A percentile compares a stretch with the other conserved stretches of the same genome.
Evolutionary conservation across 176 grass and related monocot species (phyloP).

Genomic region (Lolium perenne): DNA sequence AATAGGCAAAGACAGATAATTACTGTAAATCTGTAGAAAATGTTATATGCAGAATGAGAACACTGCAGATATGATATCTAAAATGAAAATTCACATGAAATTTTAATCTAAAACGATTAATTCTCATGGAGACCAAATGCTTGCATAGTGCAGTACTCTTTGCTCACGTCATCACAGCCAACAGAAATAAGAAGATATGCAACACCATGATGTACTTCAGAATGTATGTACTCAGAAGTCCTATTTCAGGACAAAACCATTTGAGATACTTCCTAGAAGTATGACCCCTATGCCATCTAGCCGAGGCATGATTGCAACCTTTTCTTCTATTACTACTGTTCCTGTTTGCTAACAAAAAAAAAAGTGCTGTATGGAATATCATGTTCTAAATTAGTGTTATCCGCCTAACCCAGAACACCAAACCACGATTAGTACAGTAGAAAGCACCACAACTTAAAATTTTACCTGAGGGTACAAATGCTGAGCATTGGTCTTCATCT

Average conservation of each 20-base stretch:
- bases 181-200: constrained; percentile 14
- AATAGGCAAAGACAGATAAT: constrained; percentile 1
- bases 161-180: background rate
- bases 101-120: background rate
- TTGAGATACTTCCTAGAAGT: background rate
- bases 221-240: constrained; percentile 10
- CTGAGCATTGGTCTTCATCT: constrained; percentile 50
- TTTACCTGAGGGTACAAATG: constrained; percentile 88
- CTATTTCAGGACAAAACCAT: background rate
- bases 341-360: background rate
- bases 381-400: background rate
- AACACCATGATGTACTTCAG: background rate
- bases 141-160: background rate
- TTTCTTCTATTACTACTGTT: background rate
- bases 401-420: background rate
- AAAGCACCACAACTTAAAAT: background rate
- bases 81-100: constrained; percentile 1
- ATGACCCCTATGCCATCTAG: background rate
- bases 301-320: background rate
- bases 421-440: background rate
- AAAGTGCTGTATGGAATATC: background rate
- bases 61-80: background rate
- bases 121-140: background rate
- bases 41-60: background rate
- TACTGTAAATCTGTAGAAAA: background rate